Evolutionary conservation across 2,329 filamentous ascomycete genomes (phyloP).

Genomic region (Cladosporium sp.): DNA sequence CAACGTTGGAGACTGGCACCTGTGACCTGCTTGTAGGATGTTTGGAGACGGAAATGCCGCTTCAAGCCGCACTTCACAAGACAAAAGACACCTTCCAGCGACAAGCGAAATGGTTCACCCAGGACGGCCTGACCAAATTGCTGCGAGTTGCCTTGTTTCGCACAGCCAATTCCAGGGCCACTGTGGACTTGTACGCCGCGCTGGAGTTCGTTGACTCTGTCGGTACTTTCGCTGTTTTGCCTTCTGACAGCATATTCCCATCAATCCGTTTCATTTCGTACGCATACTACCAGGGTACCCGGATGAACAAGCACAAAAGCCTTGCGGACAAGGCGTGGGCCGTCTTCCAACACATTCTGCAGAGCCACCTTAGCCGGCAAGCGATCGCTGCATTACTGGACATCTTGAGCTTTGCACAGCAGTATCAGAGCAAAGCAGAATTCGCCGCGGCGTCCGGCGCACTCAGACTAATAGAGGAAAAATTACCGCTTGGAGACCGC

Average conservation of each 20-base stretch:
- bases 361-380: constrained; percentile 27
- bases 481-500: constrained; percentile 16
- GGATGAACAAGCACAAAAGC: constrained; percentile 26
- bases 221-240: constrained; percentile 26
- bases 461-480: constrained; percentile 27
- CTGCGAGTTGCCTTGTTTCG: constrained; percentile 23
- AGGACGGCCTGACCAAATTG: constrained; percentile 20
- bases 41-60: constrained; percentile 5
- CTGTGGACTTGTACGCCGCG: constrained; percentile 25
- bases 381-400: constrained; percentile 23
- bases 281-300: constrained; percentile 28
- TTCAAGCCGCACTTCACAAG: constrained; percentile 19
- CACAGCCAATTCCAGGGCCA: constrained; percentile 25
- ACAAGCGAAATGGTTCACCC: constrained; percentile 32
- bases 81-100: constrained; percentile 24
- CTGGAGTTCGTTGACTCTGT: constrained; percentile 28
- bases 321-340: constrained; percentile 25
- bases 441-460: constrained; percentile 27
- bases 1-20: neutral
- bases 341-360: constrained; percentile 24
- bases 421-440: constrained; percentile 17
- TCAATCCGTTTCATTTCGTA: constrained; percentile 27
- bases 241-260: constrained; percentile 18
- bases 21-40: constrained; percentile 1
- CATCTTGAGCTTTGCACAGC: constrained; percentile 20